phyloP scores from a whole-genome alignment of 2,329 filamentous ascomycete genomes.

The Corynespora cassiicola region DNA sequence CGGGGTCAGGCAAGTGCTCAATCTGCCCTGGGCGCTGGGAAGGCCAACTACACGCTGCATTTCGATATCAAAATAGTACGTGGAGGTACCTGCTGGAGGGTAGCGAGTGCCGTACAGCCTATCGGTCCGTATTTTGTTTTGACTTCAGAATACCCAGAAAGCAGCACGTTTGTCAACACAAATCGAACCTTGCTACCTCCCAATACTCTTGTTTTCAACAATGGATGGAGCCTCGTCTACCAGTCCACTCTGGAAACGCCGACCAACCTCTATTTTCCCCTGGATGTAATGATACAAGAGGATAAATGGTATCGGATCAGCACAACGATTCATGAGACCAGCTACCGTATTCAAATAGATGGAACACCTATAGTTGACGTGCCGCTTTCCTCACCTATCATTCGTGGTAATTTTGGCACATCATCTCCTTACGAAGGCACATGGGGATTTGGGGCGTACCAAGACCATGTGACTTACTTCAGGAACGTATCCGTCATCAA shows the following conservation, averaged over 20 bases:
- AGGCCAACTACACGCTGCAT: slow-evolving; percentile 44
- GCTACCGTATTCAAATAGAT: slow-evolving; percentile 37
- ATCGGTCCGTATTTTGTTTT: slow-evolving; percentile 30
- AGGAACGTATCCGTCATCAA: slow-evolving; percentile 37
- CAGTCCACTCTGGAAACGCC: slow-evolving; percentile 36
- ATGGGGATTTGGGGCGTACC: slow-evolving; percentile 51
- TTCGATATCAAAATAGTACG: slow-evolving; percentile 48
- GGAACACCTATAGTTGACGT: slow-evolving; percentile 24
- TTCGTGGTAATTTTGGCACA: background rate
- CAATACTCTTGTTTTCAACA: slow-evolving; percentile 44
- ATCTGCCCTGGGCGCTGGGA: slow-evolving; percentile 18
- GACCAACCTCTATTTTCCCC: slow-evolving; percentile 6
- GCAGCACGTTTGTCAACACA: slow-evolving; percentile 39
- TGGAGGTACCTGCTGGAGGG: slow-evolving; percentile 49
- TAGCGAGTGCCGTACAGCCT: slow-evolving; percentile 26
- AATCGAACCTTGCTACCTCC: slow-evolving; percentile 43
- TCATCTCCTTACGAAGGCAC: slow-evolving; percentile 20
- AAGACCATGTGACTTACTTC: slow-evolving; percentile 48
- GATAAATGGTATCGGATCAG: slow-evolving; percentile 47
- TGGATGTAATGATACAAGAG: slow-evolving; percentile 31
- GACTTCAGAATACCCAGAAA: slow-evolving; percentile 19
- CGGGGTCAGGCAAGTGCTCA: slow-evolving; percentile 40
- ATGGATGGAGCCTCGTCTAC: slow-evolving; percentile 45
- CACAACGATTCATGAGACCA: slow-evolving; percentile 35
- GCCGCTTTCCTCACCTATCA: slow-evolving; percentile 6